Evolutionary conservation across 331 rosid genomes (phyloP).

Genomic region (Erythrophleum ivorense): DNA sequence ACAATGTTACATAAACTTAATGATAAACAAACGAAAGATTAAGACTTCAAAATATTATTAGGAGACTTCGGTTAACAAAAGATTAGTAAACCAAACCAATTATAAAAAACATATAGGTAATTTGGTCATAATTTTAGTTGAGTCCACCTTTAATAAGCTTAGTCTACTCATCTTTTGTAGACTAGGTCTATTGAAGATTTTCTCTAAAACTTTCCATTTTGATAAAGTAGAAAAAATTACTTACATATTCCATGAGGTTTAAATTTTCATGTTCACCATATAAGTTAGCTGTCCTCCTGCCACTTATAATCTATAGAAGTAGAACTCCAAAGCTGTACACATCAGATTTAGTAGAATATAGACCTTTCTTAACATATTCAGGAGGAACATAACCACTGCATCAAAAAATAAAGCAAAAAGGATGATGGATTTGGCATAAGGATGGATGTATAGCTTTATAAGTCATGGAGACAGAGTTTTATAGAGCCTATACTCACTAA

Average conservation of each 20-base stretch:
- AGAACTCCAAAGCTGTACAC: constrained; percentile 57
- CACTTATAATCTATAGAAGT: constrained; percentile 55
- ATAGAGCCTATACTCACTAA: constrained; percentile 11
- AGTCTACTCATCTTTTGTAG: not conserved
- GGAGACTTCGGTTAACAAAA: too few relatives aligned
- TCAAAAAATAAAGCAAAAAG: not conserved
- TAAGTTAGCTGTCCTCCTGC: constrained; percentile 31
- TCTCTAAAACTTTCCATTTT: not conserved
- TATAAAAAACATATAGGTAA: not conserved
- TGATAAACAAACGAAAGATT: not conserved
- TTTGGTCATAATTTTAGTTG: not conserved
- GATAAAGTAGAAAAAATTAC: constrained; percentile 12
- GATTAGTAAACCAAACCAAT: not conserved
- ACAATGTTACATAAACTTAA: not conserved
- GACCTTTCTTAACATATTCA: constrained; percentile 42
- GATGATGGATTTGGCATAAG: not conserved
- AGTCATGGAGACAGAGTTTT: not conserved
- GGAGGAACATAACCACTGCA: constrained; percentile 53
- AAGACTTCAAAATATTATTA: not conserved
- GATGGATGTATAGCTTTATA: not conserved
- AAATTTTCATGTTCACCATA: constrained; percentile 40
- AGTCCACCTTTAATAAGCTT: not conserved
- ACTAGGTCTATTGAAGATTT: too few relatives aligned
- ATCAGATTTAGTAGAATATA: constrained; percentile 50
- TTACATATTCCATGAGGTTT: constrained; percentile 46